Base-by-base conservation (phyloP, 1,284 basidiomycete species). In the Leccinum fallax region DNA sequence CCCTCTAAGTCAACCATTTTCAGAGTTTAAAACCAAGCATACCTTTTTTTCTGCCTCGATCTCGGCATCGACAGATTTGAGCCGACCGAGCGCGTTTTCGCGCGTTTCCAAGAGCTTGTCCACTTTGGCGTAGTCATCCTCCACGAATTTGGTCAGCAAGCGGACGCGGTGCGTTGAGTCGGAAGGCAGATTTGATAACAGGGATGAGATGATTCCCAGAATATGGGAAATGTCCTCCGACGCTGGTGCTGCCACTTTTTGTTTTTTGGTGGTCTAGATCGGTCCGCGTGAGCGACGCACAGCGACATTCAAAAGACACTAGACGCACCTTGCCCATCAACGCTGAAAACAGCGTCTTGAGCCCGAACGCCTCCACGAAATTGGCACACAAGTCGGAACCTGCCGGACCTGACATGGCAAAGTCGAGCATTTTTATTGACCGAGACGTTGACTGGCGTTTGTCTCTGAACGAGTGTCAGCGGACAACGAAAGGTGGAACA, bases 91-190 rank as follows among this genome's bases (percentile, higher is more conserved):
- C 5, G 92, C 87, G 38, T 80, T 80, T 64, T 94, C 93, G 38
- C 96, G 81, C 61, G 97, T 84, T 71, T 98, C 96, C 15, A 98
- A 77, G 26, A 99, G 79, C 67, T 96, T 90, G 74, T 99, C 97
- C 1, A 93, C 85, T 73, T 98, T 98, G 71, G 95, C 94, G 70
- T 97, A 99, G 54, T 89, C 85, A 38, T 80, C 83, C 74, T 98
- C 94, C 9, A 98, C 93, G 71, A 99, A 98, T 74, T 99, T 99
- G 19, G 94, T 83, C 5, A 99, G 79, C 15, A 99, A 78, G 4
- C 97, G 89, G 62, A 94, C 86, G 11, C 97, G 86, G 11, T 85
- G 81, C 0, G 89, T 80, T 0, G 93, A 91, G 56, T 99, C 97
- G 0, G 94, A 95, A 0, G 87, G 83, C 2, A 99, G 84, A 67